phyloP scores from a whole-genome alignment of 176 grass and related monocot genomes.

The Ensete ventricosum region DNA sequence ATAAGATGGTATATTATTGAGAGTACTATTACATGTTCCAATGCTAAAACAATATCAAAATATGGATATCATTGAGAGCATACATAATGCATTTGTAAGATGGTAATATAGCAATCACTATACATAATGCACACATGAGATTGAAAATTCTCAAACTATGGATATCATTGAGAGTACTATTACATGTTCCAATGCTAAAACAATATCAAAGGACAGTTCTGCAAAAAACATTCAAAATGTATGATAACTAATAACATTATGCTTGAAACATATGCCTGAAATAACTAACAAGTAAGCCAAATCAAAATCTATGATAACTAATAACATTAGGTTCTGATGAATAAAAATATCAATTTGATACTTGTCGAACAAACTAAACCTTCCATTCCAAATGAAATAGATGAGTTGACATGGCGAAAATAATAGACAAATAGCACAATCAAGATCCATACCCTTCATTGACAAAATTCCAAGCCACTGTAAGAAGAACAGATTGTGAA shows the following conservation, averaged over 20 bases:
- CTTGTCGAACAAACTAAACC: background rate
- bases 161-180: background rate
- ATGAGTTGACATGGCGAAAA: conserved; percentile 19
- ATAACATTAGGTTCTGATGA: background rate
- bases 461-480: conserved; percentile 64
- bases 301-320: background rate
- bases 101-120: background rate
- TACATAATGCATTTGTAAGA: background rate
- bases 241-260: too few relatives aligned
- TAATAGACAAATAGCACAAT: conserved; percentile 6
- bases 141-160: background rate
- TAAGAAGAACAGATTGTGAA: conserved; percentile 50
- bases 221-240: background rate
- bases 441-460: conserved; percentile 77
- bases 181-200: background rate
- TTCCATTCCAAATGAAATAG: conserved; percentile 7
- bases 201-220: background rate
- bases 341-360: background rate
- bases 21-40: too few relatives aligned
- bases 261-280: background rate
- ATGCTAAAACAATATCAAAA: too few relatives aligned
- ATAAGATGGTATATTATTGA: too few relatives aligned
- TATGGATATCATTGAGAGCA: too few relatives aligned
- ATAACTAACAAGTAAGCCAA: background rate
- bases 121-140: background rate